Conservation (phyloP, 2,329 filamentous ascomycete genomes). For the Pyrenochaeta sp. region DNA sequence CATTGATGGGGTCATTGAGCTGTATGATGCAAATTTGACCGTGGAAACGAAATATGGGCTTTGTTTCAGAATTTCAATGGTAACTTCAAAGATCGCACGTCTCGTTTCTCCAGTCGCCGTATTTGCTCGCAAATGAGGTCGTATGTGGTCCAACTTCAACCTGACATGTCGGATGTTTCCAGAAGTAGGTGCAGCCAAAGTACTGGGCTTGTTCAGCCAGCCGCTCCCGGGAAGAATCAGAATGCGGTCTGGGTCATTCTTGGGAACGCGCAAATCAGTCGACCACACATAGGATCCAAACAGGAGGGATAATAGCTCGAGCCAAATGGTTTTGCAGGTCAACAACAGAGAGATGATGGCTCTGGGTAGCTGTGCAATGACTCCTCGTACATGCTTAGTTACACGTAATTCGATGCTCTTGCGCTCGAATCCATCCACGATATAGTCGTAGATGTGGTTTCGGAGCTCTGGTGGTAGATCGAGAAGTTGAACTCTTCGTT, state of each 20-base stretch:
- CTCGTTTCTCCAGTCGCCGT: not conserved
- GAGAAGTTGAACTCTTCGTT: not conserved
- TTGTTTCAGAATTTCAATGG: no score
- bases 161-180: not conserved
- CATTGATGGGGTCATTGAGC: no score
- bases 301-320: not conserved
- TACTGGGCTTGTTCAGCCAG: not conserved
- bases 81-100: not conserved
- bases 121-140: not conserved
- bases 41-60: no score
- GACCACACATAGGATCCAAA: not conserved
- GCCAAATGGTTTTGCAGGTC: not conserved
- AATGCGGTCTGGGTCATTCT: not conserved
- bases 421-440: not conserved
- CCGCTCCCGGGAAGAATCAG: not conserved
- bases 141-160: not conserved
- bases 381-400: not conserved
- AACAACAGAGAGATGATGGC: not conserved
- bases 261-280: not conserved
- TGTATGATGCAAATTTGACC: no score
- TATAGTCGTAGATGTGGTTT: not conserved
- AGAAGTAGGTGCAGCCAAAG: not conserved
- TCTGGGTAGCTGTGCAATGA: not conserved
- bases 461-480: not conserved
- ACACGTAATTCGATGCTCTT: not conserved